A percentile compares a stretch with the other conserved stretches of the same genome.
phyloP scores from a whole-genome alignment of 2,329 filamentous ascomycete genomes.

The Fusarium sp. region DNA sequence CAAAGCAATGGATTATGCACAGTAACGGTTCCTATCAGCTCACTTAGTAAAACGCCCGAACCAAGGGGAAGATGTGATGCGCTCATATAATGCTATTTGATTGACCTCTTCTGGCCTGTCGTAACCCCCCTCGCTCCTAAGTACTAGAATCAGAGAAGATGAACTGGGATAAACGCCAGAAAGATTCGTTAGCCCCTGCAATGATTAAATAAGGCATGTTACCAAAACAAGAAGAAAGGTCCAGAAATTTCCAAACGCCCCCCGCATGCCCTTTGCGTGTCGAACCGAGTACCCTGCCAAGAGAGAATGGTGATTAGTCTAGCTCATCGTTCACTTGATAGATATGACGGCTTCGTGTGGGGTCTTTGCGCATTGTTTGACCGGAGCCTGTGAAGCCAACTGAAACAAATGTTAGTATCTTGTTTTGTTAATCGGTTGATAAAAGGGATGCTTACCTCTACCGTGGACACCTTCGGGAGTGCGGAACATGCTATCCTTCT shows the following conservation, averaged over 20 bases:
- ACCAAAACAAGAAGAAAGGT: constrained; percentile 50
- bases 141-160: constrained; percentile 36
- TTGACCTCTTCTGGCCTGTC: constrained; percentile 31
- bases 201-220: constrained; percentile 50
- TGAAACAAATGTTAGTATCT: constrained; percentile 53
- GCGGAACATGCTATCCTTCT: constrained; percentile 97
- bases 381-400: constrained; percentile 97
- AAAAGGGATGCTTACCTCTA: constrained; percentile 70
- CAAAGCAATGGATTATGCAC: not conserved
- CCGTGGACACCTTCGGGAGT: constrained; percentile 88
- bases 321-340: constrained; percentile 82
- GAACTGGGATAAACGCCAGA: constrained; percentile 42
- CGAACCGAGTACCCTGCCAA: constrained; percentile 42
- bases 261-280: constrained; percentile 33
- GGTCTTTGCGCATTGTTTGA: constrained; percentile 94
- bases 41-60: constrained; percentile 34
- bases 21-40: constrained; percentile 25
- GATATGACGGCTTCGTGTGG: constrained; percentile 82
- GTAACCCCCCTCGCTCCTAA: constrained; percentile 34
- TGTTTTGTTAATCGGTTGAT: not conserved
- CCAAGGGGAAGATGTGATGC: constrained; percentile 6
- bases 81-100: constrained; percentile 36
- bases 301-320: constrained; percentile 62
- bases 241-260: constrained; percentile 43
- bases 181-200: constrained; percentile 58